Conservation (phyloP, 1,284 basidiomycete genomes). For the Rhodofomes roseus region DNA sequence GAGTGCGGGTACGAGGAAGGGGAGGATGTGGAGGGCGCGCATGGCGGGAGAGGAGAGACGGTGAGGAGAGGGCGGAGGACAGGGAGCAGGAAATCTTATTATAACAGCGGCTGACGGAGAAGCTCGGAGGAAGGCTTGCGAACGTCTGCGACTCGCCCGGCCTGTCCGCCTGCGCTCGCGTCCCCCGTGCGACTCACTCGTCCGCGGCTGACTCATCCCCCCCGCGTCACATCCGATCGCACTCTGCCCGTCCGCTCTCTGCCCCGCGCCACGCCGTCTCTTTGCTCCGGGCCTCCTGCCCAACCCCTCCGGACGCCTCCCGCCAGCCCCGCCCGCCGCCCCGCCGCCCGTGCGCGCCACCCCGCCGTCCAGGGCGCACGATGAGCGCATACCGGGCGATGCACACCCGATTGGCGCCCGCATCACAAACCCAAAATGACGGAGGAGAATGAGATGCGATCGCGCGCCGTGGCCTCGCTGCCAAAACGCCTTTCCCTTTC, state of each 20-base stretch:
- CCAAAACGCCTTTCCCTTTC: neutral
- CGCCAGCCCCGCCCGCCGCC: neutral
- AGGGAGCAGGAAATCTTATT: slow-evolving; percentile 7
- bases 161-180: neutral
- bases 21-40: slow-evolving; percentile 28
- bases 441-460: neutral
- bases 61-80: neutral
- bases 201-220: slow-evolving; percentile 1
- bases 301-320: neutral
- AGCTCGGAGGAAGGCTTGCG: slow-evolving; percentile 22
- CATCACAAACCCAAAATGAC: neutral
- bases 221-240: neutral
- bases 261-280: neutral
- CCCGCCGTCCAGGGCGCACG: neutral
- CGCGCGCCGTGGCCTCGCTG: slow-evolving; percentile 4
- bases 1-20: slow-evolving; percentile 30
- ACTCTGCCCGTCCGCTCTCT: neutral
- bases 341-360: neutral
- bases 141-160: slow-evolving; percentile 4
- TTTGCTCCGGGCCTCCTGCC: neutral
- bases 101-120: slow-evolving; percentile 17
- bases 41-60: slow-evolving; percentile 24
- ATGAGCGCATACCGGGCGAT: neutral
- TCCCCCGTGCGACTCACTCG: neutral
- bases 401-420: neutral